Conservation (phyloP, 768 basidiomycete species). For the Termitomyces sp. region DNA sequence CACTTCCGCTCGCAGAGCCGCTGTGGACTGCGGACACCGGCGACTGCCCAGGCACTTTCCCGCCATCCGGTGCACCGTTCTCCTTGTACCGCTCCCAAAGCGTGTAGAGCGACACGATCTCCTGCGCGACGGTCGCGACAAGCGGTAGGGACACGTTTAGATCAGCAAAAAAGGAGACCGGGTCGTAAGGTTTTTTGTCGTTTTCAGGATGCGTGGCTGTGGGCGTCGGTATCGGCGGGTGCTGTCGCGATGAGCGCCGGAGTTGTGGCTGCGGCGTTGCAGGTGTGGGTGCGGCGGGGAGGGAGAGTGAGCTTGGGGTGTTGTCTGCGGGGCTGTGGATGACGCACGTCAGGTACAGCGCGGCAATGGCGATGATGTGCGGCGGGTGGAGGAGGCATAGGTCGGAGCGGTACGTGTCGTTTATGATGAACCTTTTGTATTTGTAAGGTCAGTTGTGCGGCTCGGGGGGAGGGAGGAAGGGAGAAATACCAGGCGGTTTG, state of each 20-base stretch:
- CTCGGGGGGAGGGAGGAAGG: neutral
- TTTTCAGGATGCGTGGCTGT: slow-evolving; percentile 19
- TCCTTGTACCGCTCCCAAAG: slow-evolving; percentile 85
- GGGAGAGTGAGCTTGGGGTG: slow-evolving; percentile 22
- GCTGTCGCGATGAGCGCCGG: slow-evolving; percentile 51
- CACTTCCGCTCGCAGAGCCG: neutral
- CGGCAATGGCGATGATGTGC: slow-evolving; percentile 88
- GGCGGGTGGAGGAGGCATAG: slow-evolving; percentile 94
- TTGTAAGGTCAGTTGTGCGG: neutral
- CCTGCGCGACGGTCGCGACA: slow-evolving; percentile 81
- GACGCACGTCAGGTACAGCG: slow-evolving; percentile 83
- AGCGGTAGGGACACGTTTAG: slow-evolving; percentile 82
- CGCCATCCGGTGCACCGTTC: slow-evolving; percentile 37
- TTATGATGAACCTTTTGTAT: slow-evolving; percentile 88
- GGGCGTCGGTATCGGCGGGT: slow-evolving; percentile 16
- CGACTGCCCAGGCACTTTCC: slow-evolving; percentile 20
- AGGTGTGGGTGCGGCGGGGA: neutral
- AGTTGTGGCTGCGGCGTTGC: slow-evolving; percentile 28
- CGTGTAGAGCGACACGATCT: slow-evolving; percentile 85
- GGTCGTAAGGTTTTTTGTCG: slow-evolving; percentile 47
- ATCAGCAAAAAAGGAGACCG: slow-evolving; percentile 77
- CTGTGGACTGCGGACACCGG: slow-evolving; percentile 18
- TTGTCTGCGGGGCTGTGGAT: slow-evolving; percentile 58
- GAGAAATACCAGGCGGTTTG: slow-evolving; percentile 84
- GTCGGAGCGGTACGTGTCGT: slow-evolving; percentile 93